Base-by-base conservation (phyloP, 495 filamentous ascomycete genomes). In the Hyphodiscus hymeniophilus region DNA sequence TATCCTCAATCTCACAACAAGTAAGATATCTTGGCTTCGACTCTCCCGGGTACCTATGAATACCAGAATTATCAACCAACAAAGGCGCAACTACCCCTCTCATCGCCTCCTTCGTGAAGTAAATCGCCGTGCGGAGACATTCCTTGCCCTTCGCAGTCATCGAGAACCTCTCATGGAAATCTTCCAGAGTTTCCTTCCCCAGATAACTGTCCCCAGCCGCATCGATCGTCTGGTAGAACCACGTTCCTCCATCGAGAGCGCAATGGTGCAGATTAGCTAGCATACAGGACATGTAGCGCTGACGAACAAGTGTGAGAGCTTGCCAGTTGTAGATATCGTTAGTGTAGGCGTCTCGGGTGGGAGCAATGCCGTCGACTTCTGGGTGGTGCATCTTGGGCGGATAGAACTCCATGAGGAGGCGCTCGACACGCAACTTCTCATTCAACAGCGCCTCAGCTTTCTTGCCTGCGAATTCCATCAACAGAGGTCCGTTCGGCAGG, bases 321-420 rank as follows among this genome's bases (percentile, higher is more conserved):
- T 62, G 60, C 63, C 62, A 69, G 18, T 57, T 47, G 42, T 63
- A 62, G 22, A 63, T 56, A 26, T 67, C 60, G 16, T 42, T 58
- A 17, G 48, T 30, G 36, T 67, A 66, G 17, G 47, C 51, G 23
- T 50, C 47, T 10, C 52, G 52, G 17, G 40, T 38, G 3, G 51
- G 53, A 18, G 54, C 20, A 12, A 48, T 26, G 0, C 24, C 21
- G 0, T 48, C 42, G 23, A 22, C 38, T 2, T 30, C 39, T 3
- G 28, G 13, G 17, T 59, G 47, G 3, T 40, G 23, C 51, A 55
- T 47, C 6, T 38, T 48, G 16, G 34, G 8, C 34, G 61, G 65
- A 15, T 48, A 48, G 46, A 54, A 47, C 1, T 57, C 54, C 13
- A 58, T 11, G 12, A 68, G 51, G 11, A 39, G 47, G 7, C 51